Percentiles rank a stretch among this genome's conserved stretches.
These are phyloP conservation scores for Eleusine indica DNA, from an alignment of 176 grass and related monocot species.

Conservation along the genomic window DNA sequence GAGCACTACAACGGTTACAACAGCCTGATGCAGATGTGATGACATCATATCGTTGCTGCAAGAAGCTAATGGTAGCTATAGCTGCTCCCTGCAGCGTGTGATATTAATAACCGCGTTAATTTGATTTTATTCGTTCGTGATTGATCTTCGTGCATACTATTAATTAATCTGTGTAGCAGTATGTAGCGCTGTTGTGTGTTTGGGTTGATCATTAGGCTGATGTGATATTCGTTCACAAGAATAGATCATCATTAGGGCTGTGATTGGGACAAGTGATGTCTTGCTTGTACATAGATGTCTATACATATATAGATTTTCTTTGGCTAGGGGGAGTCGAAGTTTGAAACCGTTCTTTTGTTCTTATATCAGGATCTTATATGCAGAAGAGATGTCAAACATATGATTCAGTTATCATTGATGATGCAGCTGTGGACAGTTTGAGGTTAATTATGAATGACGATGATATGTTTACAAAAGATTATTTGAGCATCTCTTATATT, in stretches of 20 bases:
- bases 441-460: neutral
- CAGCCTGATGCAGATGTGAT: slow-evolving; percentile 51
- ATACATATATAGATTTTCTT: slow-evolving; percentile 32
- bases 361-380: neutral
- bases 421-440: neutral
- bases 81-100: slow-evolving; percentile 20
- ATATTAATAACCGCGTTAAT: neutral
- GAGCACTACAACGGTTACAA: slow-evolving; percentile 58
- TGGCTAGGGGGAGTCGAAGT: slow-evolving; percentile 2
- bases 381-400: neutral
- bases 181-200: slow-evolving; percentile 24
- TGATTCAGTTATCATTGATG: neutral
- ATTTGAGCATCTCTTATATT: too few species aligned
- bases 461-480: neutral
- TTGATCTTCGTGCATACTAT: slow-evolving; percentile 42
- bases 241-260: slow-evolving; percentile 27
- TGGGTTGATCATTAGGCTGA: neutral
- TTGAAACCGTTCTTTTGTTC: slow-evolving; percentile 12
- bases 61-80: neutral
- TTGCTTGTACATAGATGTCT: slow-evolving; percentile 10
- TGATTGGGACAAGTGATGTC: slow-evolving; percentile 21
- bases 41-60: neutral
- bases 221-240: neutral
- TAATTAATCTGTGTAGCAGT: slow-evolving; percentile 9
- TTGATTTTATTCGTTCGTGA: slow-evolving; percentile 46